Percentiles rank a stretch among this genome's conserved stretches.
Conservation (phyloP, 2,329 filamentous ascomycete genomes). For the Aspergillaceae sp. region DNA sequence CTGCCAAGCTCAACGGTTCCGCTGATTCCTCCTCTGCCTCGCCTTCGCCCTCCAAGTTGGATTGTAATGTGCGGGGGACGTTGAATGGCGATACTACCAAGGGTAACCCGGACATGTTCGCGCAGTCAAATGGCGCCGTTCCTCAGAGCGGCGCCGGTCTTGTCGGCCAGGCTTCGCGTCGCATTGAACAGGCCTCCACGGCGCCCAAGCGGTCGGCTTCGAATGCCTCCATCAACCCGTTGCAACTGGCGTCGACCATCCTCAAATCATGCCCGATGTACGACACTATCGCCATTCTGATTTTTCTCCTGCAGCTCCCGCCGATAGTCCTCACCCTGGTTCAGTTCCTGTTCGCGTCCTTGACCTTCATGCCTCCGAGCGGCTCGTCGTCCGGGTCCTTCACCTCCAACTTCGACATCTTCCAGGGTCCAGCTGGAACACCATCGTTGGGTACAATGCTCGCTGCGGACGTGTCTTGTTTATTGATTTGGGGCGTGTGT, state of each 20-base stretch:
- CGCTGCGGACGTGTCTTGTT: constrained; percentile 72
- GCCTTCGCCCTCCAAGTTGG: constrained; percentile 19
- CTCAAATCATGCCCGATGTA: constrained; percentile 81
- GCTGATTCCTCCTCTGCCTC: constrained; percentile 11
- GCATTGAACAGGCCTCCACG: constrained; percentile 20
- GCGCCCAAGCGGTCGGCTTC: constrained; percentile 27
- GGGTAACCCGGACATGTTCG: constrained; percentile 26
- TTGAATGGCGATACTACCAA: constrained; percentile 30
- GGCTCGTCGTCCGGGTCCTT: constrained; percentile 65
- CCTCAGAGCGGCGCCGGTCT: constrained; percentile 22
- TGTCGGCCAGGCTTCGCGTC: constrained; percentile 20
- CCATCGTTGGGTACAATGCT: constrained; percentile 78
- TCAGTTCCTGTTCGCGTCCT: constrained; percentile 82
- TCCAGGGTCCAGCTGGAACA: constrained; percentile 76
- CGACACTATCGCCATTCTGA: constrained; percentile 93
- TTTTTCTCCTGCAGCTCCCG: constrained; percentile 86
- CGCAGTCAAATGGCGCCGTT: constrained; percentile 23
- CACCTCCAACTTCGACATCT: constrained; percentile 80
- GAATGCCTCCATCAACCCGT: constrained; percentile 53
- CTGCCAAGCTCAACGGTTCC: constrained; percentile 20
- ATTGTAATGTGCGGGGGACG: constrained; percentile 26
- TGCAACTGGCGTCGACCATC: constrained; percentile 76
- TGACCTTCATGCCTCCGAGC: constrained; percentile 82
- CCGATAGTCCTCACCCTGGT: constrained; percentile 80
- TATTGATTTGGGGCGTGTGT: constrained; percentile 72